Base-by-base conservation (phyloP, 2,329 filamentous ascomycete species). In the Fusarium brevicatenulatum region DNA sequence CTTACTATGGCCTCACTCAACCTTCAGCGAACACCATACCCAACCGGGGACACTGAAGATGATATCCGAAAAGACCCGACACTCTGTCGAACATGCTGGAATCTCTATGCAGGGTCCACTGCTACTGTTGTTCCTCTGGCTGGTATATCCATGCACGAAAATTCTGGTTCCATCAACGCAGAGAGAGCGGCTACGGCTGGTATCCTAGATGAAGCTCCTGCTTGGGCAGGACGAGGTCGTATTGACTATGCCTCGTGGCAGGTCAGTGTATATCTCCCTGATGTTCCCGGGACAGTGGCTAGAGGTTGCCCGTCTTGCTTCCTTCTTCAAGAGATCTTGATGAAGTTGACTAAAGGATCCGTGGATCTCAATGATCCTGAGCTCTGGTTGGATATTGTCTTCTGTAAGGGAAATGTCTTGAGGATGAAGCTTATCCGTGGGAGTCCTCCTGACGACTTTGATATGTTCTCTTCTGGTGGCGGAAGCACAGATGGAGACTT, bases 321-420 rank as follows among this genome's bases (percentile, higher is more conserved):
- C 3, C 37, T 76, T 11, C 52, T 76, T 1, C 57, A 50, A 21
- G 40, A 63, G 4, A 28, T 52, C 2, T 30, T 76, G 37, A 61
- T 11, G 3, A 75, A 73, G 21, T 43, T 76, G 5, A 68, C 63
- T 0, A 34, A 57, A n/a, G 63, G 61, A 3, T 37, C 46, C 1
- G 21, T 65, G 7, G 43, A 70, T 25, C 61, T 25, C 10, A 54
- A 32, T 12, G 59, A 76, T 23, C 63, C 46, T 3, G 49, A 47
- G n/a, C 57, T 72, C n/a, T 66, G 68, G 63, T 36, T 72, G 2
- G 57, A 58, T 1, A 46, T 75, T 7, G 42, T 69, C 0, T 75
- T 76, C 7, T 75, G 72, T 19, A 76, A 70, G 10, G 74, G 72
- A 5, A 76, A 76, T 36, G 65, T 32, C 1, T 15, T 76, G 18